Percentiles rank a stretch among this genome's conserved stretches.
Evolutionary conservation across 768 basidiomycete species (phyloP).

Genomic region (Leccinum olivaceopallidum): DNA sequence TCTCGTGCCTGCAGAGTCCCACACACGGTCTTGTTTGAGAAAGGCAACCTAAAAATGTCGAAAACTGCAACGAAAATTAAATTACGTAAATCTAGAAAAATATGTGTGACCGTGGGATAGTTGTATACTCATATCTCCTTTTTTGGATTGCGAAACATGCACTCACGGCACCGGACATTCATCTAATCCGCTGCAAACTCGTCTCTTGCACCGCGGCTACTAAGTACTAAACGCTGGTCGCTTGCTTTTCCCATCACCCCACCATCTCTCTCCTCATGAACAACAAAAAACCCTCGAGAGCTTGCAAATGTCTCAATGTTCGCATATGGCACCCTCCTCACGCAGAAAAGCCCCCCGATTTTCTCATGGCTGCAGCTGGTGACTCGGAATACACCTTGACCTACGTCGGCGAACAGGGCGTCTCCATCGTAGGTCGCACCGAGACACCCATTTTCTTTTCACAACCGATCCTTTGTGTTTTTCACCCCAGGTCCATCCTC

Average conservation of each 20-base stretch:
- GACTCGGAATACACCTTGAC: conserved; percentile 50
- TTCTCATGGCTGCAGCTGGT: conserved; percentile 28
- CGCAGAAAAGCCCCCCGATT: conserved; percentile 33
- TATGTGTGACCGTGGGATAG: conserved; percentile 26
- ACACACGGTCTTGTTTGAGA: conserved; percentile 1
- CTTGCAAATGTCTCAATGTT: conserved; percentile 76
- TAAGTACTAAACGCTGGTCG: conserved; percentile 23
- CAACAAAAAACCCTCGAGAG: conserved; percentile 34
- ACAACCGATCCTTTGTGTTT: conserved; percentile 11
- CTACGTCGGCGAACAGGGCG: conserved; percentile 67
- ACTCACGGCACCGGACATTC: conserved; percentile 35
- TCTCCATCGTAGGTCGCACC: conserved; percentile 54
- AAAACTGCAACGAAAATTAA: conserved; percentile 10
- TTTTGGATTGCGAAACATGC: conserved; percentile 27
- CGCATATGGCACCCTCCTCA: conserved; percentile 45
- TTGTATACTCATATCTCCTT: conserved; percentile 17
- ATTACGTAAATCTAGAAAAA: conserved; percentile 3
- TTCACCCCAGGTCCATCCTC: conserved; percentile 55
- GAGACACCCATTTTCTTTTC: neutral
- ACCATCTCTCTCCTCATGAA: conserved; percentile 17
- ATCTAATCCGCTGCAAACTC: conserved; percentile 32
- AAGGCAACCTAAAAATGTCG: conserved; percentile 11
- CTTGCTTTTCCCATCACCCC: conserved; percentile 19
- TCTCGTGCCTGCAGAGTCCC: conserved; percentile 5
- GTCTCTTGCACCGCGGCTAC: conserved; percentile 17